Evolutionary conservation across 2,329 filamentous ascomycete genomes (phyloP).

Genomic region (Grosmannia serpens): DNA sequence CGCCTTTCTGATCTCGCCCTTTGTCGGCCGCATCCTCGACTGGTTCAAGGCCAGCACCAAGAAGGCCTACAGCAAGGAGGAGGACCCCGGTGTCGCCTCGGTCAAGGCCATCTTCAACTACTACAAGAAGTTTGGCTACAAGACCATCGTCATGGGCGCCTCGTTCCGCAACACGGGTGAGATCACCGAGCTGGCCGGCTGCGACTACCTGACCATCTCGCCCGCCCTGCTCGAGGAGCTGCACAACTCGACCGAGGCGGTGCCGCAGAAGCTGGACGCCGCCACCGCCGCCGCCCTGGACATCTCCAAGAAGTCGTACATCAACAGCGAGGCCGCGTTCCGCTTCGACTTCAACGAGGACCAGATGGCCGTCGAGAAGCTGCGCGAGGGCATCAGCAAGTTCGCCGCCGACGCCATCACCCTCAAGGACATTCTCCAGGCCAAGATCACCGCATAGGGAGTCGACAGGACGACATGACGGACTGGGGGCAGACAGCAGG

Average conservation of each 20-base stretch:
- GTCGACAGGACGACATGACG: background rate
- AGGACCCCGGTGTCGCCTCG: constrained; percentile 92
- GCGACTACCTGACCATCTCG: constrained; percentile 97
- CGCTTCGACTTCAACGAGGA: constrained; percentile 99
- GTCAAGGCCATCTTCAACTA: constrained; percentile 97
- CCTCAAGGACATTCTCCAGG: constrained; percentile 81
- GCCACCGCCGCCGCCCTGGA: constrained; percentile 52
- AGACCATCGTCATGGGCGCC: constrained; percentile 99
- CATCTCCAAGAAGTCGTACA: constrained; percentile 82
- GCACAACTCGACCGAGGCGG: constrained; percentile 65
- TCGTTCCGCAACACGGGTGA: constrained; percentile 95
- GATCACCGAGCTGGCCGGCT: constrained; percentile 96
- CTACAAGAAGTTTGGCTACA: constrained; percentile 99
- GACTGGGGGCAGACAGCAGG: background rate
- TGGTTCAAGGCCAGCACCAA: constrained; percentile 97
- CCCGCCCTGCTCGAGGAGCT: constrained; percentile 92
- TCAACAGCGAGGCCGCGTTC: constrained; percentile 81
- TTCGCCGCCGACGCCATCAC: constrained; percentile 93
- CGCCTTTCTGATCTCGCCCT: constrained; percentile 97
- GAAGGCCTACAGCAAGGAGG: constrained; percentile 80
- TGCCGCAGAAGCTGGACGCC: constrained; percentile 89
- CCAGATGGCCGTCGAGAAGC: constrained; percentile 98
- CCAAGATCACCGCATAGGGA: constrained; percentile 51
- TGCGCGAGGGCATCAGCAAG: constrained; percentile 98
- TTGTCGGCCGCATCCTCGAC: constrained; percentile 97